These are phyloP conservation scores for Umbelopsis vinacea DNA, from an alignment of 192 early-diverging fungal species.

Conservation along the genomic window DNA sequence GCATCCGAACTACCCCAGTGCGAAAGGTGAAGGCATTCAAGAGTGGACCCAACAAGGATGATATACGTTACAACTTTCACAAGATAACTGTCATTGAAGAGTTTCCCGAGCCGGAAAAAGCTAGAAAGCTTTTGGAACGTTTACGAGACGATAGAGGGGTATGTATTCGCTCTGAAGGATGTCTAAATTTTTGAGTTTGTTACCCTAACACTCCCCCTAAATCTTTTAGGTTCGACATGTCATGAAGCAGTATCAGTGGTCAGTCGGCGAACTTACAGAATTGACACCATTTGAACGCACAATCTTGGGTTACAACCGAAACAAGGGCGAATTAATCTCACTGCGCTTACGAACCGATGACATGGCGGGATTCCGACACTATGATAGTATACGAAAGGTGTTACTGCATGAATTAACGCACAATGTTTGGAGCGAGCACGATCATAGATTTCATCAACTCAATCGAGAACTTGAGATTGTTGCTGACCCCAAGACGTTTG, in stretches of 20 bases:
- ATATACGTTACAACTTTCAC: constrained; percentile 62
- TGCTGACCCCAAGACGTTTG: constrained; percentile 52
- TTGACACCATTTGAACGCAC: constrained; percentile 67
- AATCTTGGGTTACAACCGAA: constrained; percentile 74
- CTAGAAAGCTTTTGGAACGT: constrained; percentile 62
- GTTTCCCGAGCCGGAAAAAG: constrained; percentile 56
- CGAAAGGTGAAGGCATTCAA: background rate
- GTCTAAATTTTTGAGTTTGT: background rate
- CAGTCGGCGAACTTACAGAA: constrained; percentile 68
- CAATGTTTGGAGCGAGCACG: constrained; percentile 72
- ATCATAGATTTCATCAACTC: constrained; percentile 72
- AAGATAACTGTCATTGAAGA: constrained; percentile 58
- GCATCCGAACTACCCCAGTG: constrained; percentile 17
- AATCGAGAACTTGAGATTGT: constrained; percentile 72
- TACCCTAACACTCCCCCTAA: background rate
- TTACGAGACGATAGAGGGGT: constrained; percentile 67
- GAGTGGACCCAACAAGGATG: background rate
- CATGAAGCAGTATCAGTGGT: constrained; percentile 67
- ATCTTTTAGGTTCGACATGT: constrained; percentile 47
- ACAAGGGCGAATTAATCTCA: constrained; percentile 73
- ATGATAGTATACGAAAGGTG: constrained; percentile 66
- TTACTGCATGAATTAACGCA: constrained; percentile 82
- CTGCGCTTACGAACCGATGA: constrained; percentile 78
- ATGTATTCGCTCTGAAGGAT: constrained; percentile 38
- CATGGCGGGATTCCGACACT: constrained; percentile 77